phyloP scores from a whole-genome alignment of 2,329 filamentous ascomycete species.

The Zymoseptoria brevis region DNA sequence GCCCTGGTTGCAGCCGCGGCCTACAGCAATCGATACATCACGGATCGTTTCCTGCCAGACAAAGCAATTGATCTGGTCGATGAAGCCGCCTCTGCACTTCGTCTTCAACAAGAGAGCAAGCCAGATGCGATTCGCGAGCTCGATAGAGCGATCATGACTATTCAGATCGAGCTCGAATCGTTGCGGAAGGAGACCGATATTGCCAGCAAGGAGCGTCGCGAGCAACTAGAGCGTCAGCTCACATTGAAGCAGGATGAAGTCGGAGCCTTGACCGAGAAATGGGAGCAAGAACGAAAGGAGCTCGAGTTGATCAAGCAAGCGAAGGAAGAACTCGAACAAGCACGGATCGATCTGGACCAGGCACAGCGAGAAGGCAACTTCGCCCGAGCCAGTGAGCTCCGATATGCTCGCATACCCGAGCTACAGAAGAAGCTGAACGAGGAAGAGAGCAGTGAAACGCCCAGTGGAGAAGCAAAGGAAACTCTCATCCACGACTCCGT shows the following conservation, averaged over 20 bases:
- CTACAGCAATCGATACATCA: slow-evolving; percentile 92
- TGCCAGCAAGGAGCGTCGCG: slow-evolving; percentile 75
- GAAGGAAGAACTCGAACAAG: slow-evolving; percentile 81
- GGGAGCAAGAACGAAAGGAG: slow-evolving; percentile 82
- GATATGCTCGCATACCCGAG: slow-evolving; percentile 77
- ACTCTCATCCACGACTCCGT: slow-evolving; percentile 85
- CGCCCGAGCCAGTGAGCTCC: slow-evolving; percentile 77
- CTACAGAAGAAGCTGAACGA: slow-evolving; percentile 72
- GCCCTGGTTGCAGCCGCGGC: slow-evolving; percentile 86
- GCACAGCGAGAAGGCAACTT: slow-evolving; percentile 86
- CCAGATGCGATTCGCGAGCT: slow-evolving; percentile 88
- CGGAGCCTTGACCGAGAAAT: slow-evolving; percentile 65
- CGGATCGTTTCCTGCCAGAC: slow-evolving; percentile 88
- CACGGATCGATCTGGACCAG: slow-evolving; percentile 75
- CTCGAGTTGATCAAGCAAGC: slow-evolving; percentile 80
- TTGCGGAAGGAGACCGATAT: slow-evolving; percentile 89
- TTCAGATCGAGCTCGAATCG: slow-evolving; percentile 93
- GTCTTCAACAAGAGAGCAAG: slow-evolving; percentile 92
- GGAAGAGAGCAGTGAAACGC: slow-evolving; percentile 51
- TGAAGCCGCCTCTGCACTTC: slow-evolving; percentile 82
- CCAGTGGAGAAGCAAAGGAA: slow-evolving; percentile 29
- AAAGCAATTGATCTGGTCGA: slow-evolving; percentile 97
- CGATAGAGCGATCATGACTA: slow-evolving; percentile 92
- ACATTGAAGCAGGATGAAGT: slow-evolving; percentile 71
- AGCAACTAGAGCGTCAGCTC: slow-evolving; percentile 72